Base-by-base conservation (phyloP, 2,329 filamentous ascomycete genomes). In the Arthrobotrys megalospora region DNA sequence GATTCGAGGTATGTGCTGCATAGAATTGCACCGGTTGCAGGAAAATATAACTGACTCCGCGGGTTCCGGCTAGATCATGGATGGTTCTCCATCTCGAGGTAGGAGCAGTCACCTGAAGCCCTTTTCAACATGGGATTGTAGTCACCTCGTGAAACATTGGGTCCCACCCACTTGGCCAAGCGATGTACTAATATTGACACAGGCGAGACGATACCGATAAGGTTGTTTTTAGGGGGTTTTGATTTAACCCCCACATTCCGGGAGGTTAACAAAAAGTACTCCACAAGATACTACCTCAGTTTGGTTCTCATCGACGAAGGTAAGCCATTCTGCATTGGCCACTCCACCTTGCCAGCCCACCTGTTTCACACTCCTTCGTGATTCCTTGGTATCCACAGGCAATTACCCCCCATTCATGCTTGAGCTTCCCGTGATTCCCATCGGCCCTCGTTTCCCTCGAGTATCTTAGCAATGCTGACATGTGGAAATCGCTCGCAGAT, bases 221-320 rank as follows among this genome's bases (percentile, higher is more conserved):
- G 96, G 82, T 88, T 99, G 69, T 99, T 99, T 89, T 90, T 99
- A 8, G 96, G 96, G 79, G 96, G 96, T 65, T 99, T 99, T 84
- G 96, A 99, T 85, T 86, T 99, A 80, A 99, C 96, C 3, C 96
- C 96, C 14, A 99, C 96, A 11, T 99, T 99, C 89, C 92, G 96
- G 80, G 96, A 99, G 84, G 96, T 99, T 81, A 99, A 99, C 89
- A 99, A 99, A 88, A 99, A 99, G 86, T 99, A 97, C 85, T 98
- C 95, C 28, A 98, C 95, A 43, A 89, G 96, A 83, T 99, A 99
- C 86, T 99, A 99, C 86, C 89, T 99, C 80, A 97, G 94, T 84
- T 86, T 99, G 80, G 96, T 99, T 21, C 88, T 97, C 81, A 97
- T 97, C 81, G 94, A 97, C 83, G 94, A 97, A 89, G 93, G 93